Base-by-base conservation (phyloP, 2,329 filamentous ascomycete species). In the Neofusicoccum sp. region DNA sequence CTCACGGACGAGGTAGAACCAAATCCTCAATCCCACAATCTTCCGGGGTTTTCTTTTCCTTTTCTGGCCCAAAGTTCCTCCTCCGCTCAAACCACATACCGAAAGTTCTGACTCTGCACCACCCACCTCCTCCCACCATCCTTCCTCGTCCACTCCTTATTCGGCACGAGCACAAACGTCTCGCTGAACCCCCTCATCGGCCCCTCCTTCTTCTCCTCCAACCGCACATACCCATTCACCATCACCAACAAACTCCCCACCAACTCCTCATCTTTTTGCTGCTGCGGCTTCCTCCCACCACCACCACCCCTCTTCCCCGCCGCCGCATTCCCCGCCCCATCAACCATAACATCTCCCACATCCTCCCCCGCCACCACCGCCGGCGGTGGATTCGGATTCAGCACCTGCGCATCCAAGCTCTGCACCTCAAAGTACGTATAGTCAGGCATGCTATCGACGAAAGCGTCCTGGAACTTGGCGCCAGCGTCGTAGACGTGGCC, bases 121-220 rank as follows among this genome's bases (percentile, higher is more conserved):
- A 79, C 64, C 76, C 77, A 80, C 43, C 69, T 56, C 71, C 66
- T 70, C 69, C 12, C n/a, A 6, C 50, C 61, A 22, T 63, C 50
- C 70, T 73, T 62, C 71, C 70, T 76, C 45, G 66, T 67, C 66
- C 71, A 71, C 0, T 66, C 70, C 33, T 69, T 72, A 65, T 78
- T 79, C 54, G 93, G 92, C 41, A 94, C 90, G 61, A 97, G 80
- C 29, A 96, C 85, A 73, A 96, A 89, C 0, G 85, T 89, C 75
- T 97, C 93, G 70, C 87, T 89, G 74, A 96, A 96, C 39, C 86
- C 87, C 68, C 87, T 86, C 74, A 86, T 84, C 12, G 84, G 84
- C 12, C 85, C 84, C 34, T 88, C 85, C 68, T 83, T 83, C 48
- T 76, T 74, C 64, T 82, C 83, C 64, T 86, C 84, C 71, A 90